Percentiles rank a stretch among this genome's conserved stretches.
These are phyloP conservation scores for Mrakia frigida DNA, from an alignment of 768 basidiomycete species.

Conservation along the genomic window DNA sequence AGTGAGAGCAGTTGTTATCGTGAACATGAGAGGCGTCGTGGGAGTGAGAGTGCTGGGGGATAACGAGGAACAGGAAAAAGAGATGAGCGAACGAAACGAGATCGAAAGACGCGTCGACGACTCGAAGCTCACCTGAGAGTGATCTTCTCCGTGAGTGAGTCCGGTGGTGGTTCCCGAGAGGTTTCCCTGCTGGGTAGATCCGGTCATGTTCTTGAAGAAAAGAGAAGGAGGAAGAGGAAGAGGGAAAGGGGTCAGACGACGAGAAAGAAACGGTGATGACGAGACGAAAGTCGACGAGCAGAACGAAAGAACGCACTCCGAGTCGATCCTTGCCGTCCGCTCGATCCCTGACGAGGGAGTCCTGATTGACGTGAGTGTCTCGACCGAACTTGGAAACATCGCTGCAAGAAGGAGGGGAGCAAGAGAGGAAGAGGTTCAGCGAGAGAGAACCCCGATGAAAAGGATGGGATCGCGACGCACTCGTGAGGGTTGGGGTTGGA, in stretches of 20 bases:
- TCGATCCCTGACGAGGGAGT: slow-evolving; percentile 12
- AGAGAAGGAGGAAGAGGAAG: background rate
- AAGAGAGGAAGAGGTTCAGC: background rate
- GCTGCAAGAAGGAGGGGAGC: background rate
- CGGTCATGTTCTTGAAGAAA: slow-evolving; percentile 9
- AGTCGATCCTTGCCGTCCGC: slow-evolving; percentile 16
- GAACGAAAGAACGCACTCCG: background rate
- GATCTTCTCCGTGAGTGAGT: background rate
- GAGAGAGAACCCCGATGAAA: background rate
- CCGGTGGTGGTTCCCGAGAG: background rate
- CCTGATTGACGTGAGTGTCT: slow-evolving; percentile 12
- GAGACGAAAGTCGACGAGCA: too few relatives aligned
- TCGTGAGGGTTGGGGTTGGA: slow-evolving; percentile 12
- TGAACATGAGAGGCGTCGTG: background rate
- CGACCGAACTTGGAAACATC: slow-evolving; percentile 3
- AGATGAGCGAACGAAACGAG: background rate
- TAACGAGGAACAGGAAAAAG: background rate
- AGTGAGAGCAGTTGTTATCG: background rate
- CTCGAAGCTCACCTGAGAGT: background rate
- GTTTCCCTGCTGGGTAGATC: background rate
- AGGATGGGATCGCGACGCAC: background rate
- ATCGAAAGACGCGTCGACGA: background rate
- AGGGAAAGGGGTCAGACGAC: background rate
- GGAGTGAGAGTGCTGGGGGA: background rate
- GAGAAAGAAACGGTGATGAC: background rate